phyloP scores from a whole-genome alignment of 2,329 filamentous ascomycete species.

The Aspergillus arachidicola region DNA sequence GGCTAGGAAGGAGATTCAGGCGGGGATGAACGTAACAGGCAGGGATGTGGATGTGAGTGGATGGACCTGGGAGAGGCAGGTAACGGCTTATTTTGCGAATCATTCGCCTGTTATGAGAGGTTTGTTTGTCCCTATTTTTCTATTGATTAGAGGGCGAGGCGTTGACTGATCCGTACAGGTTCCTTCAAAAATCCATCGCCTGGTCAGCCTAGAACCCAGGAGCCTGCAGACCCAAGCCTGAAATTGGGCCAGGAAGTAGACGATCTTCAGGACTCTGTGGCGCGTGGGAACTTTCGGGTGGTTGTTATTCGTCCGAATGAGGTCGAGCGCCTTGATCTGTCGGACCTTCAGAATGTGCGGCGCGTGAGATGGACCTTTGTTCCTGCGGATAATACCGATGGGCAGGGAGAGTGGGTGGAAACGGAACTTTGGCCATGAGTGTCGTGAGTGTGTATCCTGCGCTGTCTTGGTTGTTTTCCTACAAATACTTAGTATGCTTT shows the following conservation, averaged over 20 bases:
- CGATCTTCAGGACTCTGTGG: slow-evolving; percentile 68
- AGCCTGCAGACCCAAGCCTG: slow-evolving; percentile 49
- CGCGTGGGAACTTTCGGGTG: slow-evolving; percentile 77
- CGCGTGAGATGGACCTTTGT: slow-evolving; percentile 70
- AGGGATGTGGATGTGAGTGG: slow-evolving; percentile 43
- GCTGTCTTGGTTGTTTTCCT: not conserved
- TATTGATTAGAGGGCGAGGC: not conserved
- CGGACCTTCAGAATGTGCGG: slow-evolving; percentile 62
- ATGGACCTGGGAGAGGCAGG: slow-evolving; percentile 79
- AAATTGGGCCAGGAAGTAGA: slow-evolving; percentile 66
- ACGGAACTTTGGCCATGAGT: slow-evolving; percentile 68
- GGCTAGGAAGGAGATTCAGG: slow-evolving; percentile 62
- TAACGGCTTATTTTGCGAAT: slow-evolving; percentile 90
- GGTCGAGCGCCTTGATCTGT: slow-evolving; percentile 74
- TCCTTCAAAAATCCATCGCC: slow-evolving; percentile 73
- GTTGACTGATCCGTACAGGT: slow-evolving; percentile 44
- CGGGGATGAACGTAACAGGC: slow-evolving; percentile 47
- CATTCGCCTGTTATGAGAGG: slow-evolving; percentile 77
- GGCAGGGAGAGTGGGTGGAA: slow-evolving; percentile 62
- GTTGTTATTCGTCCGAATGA: slow-evolving; percentile 82
- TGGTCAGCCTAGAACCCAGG: slow-evolving; percentile 60
- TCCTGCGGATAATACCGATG: slow-evolving; percentile 18
- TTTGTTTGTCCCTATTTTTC: slow-evolving; percentile 33
- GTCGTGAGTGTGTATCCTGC: not conserved
- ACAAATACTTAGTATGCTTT: not conserved